phyloP scores from a whole-genome alignment of 257 asterid species.

The Solanum chiquidenum region DNA sequence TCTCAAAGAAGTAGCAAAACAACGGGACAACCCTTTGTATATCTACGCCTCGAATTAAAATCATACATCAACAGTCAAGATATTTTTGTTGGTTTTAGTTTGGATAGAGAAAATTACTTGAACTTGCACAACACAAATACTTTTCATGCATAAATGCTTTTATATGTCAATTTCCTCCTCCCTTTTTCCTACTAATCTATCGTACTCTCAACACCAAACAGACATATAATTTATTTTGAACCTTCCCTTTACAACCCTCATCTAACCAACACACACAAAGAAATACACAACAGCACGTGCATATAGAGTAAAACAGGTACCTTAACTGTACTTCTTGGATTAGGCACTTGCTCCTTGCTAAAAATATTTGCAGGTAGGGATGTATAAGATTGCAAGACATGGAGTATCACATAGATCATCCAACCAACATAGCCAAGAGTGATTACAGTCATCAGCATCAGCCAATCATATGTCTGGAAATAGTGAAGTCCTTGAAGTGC shows the following conservation, averaged over 20 bases:
- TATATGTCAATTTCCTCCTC: background rate
- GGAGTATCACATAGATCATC: constrained; percentile 80
- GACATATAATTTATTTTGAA: background rate
- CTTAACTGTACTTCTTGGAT: constrained; percentile 42
- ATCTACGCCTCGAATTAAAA: background rate
- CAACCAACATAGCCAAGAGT: constrained; percentile 93
- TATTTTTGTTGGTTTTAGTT: background rate
- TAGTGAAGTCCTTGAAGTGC: constrained; percentile 87
- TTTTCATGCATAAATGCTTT: background rate
- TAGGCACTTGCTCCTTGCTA: constrained; percentile 32
- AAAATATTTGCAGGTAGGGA: constrained; percentile 37
- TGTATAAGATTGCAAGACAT: constrained; percentile 78
- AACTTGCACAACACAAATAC: background rate
- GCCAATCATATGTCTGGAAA: constrained; percentile 95
- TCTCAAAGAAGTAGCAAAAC: background rate
- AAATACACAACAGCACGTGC: background rate
- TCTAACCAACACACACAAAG: background rate
- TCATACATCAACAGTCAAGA: background rate
- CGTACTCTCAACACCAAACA: background rate
- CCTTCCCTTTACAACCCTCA: background rate
- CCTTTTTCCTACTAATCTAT: background rate
- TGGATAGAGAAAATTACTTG: background rate
- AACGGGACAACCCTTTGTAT: background rate
- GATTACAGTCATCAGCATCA: constrained; percentile 82
- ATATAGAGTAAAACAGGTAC: constrained; percentile 15